phyloP scores from a whole-genome alignment of 2,329 filamentous ascomycete genomes.

The Coleophoma eucalyptorum region DNA sequence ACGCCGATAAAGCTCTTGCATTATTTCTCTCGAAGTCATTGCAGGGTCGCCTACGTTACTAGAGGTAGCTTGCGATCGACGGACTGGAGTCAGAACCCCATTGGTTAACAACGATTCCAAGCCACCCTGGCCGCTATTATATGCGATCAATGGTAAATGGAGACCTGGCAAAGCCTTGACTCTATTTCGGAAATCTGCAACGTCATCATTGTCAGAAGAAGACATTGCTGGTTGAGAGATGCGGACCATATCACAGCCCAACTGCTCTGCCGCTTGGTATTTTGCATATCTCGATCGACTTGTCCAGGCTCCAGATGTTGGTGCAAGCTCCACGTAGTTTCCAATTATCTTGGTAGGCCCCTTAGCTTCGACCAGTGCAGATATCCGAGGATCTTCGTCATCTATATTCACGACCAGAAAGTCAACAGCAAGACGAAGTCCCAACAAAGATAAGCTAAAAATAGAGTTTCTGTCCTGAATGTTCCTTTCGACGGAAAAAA shows the following conservation, averaged over 20 bases:
- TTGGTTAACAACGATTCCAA: constrained; percentile 66
- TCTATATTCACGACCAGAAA: constrained; percentile 58
- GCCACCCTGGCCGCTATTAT: constrained; percentile 61
- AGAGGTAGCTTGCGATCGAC: constrained; percentile 33
- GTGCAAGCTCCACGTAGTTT: constrained; percentile 41
- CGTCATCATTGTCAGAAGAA: constrained; percentile 41
- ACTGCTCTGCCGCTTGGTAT: constrained; percentile 41
- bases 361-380: constrained; percentile 36
- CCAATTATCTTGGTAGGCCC: constrained; percentile 60
- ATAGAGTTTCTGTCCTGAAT: not conserved
- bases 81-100: constrained; percentile 57
- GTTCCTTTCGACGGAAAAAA: not conserved
- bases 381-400: constrained; percentile 36
- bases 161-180: not conserved
- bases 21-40: constrained; percentile 54
- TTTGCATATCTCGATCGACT: constrained; percentile 42
- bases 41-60: constrained; percentile 31
- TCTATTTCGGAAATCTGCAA: constrained; percentile 4
- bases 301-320: constrained; percentile 10
- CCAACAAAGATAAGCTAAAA: not conserved
- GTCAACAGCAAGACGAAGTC: constrained; percentile 37
- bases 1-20: constrained; percentile 58
- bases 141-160: constrained; percentile 44
- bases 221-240: constrained; percentile 43
- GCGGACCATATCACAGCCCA: constrained; percentile 48